Evolutionary conservation across 371 early-diverging fungal genomes (phyloP).

Genomic region (Mucor saturninus): DNA sequence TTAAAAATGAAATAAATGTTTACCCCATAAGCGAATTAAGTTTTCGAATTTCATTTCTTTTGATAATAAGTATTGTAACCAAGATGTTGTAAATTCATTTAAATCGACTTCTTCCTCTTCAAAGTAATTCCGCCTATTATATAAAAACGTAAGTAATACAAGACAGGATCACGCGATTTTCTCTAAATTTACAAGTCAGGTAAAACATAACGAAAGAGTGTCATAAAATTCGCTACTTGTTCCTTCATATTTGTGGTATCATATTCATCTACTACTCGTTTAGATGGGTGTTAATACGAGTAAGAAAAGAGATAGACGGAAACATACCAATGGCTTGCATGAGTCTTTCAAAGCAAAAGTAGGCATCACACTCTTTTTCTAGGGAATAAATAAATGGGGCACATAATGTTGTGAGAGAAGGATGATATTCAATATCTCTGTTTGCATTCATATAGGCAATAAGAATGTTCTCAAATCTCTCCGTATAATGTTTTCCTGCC

Average conservation of each 20-base stretch:
- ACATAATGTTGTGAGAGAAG: constrained; percentile 73
- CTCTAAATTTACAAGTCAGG: constrained; percentile 60
- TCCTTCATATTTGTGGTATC: constrained; percentile 52
- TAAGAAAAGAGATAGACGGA: no score
- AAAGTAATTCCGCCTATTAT: constrained; percentile 70
- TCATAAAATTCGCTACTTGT: constrained; percentile 74
- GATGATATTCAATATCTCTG: constrained; percentile 71
- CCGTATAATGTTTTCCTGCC: constrained; percentile 24
- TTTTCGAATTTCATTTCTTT: constrained; percentile 78
- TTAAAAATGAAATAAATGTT: not conserved
- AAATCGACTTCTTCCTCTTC: constrained; percentile 90
- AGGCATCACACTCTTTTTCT: constrained; percentile 74
- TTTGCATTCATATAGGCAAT: constrained; percentile 76
- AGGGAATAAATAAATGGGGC: constrained; percentile 78
- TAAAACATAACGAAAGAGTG: constrained; percentile 68
- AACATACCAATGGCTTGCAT: constrained; percentile 66
- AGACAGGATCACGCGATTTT: constrained; percentile 9
- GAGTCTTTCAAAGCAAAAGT: constrained; percentile 75
- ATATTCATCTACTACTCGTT: constrained; percentile 50
- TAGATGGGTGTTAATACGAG: not conserved
- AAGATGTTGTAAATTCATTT: constrained; percentile 82
- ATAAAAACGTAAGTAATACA: not conserved
- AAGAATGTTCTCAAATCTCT: constrained; percentile 75
- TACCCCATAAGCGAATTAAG: constrained; percentile 77
- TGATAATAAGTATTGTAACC: constrained; percentile 76